Percentiles rank a stretch among this genome's conserved stretches.
Conservation (phyloP, 352 stramenopile genomes). For the Phytophthora brassicae region DNA sequence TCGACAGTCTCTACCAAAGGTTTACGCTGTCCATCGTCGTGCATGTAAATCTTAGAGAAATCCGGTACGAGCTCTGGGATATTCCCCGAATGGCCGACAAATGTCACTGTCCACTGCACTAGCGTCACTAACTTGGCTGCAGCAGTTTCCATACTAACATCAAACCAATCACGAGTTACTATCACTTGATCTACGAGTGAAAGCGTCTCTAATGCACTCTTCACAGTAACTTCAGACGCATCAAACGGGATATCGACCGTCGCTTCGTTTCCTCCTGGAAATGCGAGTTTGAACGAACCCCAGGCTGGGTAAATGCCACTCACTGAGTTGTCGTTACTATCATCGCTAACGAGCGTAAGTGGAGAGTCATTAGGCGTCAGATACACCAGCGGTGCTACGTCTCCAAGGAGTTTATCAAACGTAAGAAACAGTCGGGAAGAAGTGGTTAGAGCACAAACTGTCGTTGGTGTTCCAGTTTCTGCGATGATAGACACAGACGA, state of each 20-base stretch:
- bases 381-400: constrained; percentile 56
- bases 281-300: constrained; percentile 78
- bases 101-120: constrained; percentile 77
- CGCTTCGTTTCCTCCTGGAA: constrained; percentile 42
- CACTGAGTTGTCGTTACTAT: constrained; percentile 57
- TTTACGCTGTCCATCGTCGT: constrained; percentile 49
- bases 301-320: constrained; percentile 85
- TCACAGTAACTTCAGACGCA: constrained; percentile 44
- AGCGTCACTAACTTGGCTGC: constrained; percentile 40
- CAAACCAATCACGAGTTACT: constrained; percentile 77
- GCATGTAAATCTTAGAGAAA: constrained; percentile 37
- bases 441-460: constrained; percentile 41
- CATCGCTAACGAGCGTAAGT: constrained; percentile 44
- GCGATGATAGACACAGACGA: constrained; percentile 20
- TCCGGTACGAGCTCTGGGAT: constrained; percentile 51
- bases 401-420: constrained; percentile 63
- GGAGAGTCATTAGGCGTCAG: constrained; percentile 26
- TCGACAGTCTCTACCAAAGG: constrained; percentile 59
- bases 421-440: constrained; percentile 74
- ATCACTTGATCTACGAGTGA: constrained; percentile 75
- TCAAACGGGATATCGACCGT: constrained; percentile 74
- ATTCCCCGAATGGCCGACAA: constrained; percentile 53
- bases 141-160: constrained; percentile 45
- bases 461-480: constrained; percentile 36
- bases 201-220: constrained; percentile 79